A percentile compares a stretch with the other conserved stretches of the same genome.
Evolutionary conservation across 495 filamentous ascomycete genomes (phyloP).

Genomic region (Trichoderma gamsii): DNA sequence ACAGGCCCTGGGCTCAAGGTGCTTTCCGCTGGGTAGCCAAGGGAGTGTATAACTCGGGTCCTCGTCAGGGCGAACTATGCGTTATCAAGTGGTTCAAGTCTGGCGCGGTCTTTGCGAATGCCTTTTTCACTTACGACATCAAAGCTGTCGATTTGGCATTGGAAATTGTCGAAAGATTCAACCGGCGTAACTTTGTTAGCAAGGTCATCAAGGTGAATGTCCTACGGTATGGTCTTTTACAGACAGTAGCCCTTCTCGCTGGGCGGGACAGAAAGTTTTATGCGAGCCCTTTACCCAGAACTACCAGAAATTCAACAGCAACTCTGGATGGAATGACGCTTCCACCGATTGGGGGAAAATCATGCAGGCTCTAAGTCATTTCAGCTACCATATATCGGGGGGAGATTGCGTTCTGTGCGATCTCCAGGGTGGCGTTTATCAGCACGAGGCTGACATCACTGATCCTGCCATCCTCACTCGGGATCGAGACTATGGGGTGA

Average conservation of each 20-base stretch:
- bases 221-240: slow-evolving; percentile 26
- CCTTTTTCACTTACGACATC: slow-evolving; percentile 33
- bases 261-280: slow-evolving; percentile 22
- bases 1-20: slow-evolving; percentile 27
- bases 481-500: slow-evolving; percentile 28
- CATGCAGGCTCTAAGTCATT: slow-evolving; percentile 40
- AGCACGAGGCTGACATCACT: slow-evolving; percentile 27
- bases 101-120: slow-evolving; percentile 23
- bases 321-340: slow-evolving; percentile 31
- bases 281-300: slow-evolving; percentile 34
- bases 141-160: slow-evolving; percentile 29
- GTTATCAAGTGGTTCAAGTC: slow-evolving; percentile 37
- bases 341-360: slow-evolving; percentile 24
- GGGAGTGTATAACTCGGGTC: slow-evolving; percentile 25
- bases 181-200: slow-evolving; percentile 25
- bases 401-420: slow-evolving; percentile 36
- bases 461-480: slow-evolving; percentile 33
- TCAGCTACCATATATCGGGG: slow-evolving; percentile 34
- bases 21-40: slow-evolving; percentile 31
- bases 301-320: slow-evolving; percentile 41
- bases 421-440: slow-evolving; percentile 34
- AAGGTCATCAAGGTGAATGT: slow-evolving; percentile 30
- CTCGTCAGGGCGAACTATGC: slow-evolving; percentile 24
- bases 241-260: neutral
- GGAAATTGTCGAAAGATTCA: slow-evolving; percentile 33